Percentiles rank a stretch among this genome's conserved stretches.
Conservation (phyloP, 23 red algal genomes). For the Pyropia haitanensis region DNA sequence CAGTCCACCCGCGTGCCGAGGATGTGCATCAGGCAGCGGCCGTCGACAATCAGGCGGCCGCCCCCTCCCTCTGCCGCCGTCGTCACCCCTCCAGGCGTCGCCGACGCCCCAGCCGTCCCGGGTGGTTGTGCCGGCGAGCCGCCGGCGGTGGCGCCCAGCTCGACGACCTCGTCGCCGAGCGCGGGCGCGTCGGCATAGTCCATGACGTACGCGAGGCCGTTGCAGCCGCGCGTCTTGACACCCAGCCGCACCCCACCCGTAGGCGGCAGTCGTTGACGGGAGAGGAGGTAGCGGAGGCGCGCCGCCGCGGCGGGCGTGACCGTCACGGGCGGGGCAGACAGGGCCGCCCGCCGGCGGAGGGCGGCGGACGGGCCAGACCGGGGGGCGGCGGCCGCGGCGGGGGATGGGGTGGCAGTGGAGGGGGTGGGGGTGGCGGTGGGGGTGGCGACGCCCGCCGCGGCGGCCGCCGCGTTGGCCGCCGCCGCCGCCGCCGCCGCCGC, state of each 20-base stretch:
- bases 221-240: constrained; percentile 83
- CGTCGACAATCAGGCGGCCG: constrained; percentile 59
- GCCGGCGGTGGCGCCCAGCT: constrained; percentile 2
- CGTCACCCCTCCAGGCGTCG: background rate
- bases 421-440: too few relatives aligned
- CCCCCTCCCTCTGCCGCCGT: background rate
- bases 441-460: too few relatives aligned
- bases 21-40: constrained; percentile 80
- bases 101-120: too few relatives aligned
- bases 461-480: too few relatives aligned
- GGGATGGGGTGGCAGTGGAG: too few relatives aligned
- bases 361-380: too few relatives aligned
- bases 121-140: background rate
- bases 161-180: constrained; percentile 52
- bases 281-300: constrained; percentile 29
- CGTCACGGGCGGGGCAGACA: too few relatives aligned
- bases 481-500: too few relatives aligned
- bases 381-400: too few relatives aligned
- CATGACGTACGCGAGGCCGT: constrained; percentile 77
- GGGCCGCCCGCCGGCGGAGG: too few relatives aligned
- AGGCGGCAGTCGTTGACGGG: constrained; percentile 2
- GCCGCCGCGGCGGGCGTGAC: constrained; percentile 27
- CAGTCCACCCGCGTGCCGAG: constrained; percentile 93
- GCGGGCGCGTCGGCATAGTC: constrained; percentile 60
- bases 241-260: constrained; percentile 73